Conservation (phyloP, 2,329 filamentous ascomycete species). For the Aspergillus sp. region DNA sequence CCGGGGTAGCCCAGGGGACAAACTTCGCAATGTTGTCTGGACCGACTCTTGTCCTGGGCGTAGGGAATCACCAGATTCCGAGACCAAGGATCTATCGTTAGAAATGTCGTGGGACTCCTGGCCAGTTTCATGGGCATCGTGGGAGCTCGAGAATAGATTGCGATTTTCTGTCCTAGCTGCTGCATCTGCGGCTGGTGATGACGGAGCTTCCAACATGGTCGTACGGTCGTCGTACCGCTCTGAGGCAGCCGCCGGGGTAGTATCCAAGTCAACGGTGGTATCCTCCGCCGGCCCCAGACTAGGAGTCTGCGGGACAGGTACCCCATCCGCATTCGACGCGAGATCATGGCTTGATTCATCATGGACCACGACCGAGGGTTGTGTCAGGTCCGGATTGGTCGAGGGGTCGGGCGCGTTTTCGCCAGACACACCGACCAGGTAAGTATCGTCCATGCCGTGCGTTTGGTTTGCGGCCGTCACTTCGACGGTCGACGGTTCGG, state of each 20-base stretch:
- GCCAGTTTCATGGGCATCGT: conserved; percentile 18
- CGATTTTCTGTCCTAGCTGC: conserved; percentile 40
- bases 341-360: conserved; percentile 22
- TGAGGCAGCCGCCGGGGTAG: conserved; percentile 13
- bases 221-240: conserved; percentile 30
- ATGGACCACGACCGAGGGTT: conserved; percentile 24
- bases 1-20: conserved; percentile 25
- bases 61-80: conserved; percentile 21
- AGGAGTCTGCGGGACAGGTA: conserved; percentile 19
- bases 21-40: conserved; percentile 23
- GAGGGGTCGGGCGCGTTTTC: conserved; percentile 16
- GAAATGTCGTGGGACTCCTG: conserved; percentile 21
- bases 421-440: conserved; percentile 37
- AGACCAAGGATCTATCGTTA: conserved; percentile 19
- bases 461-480: conserved; percentile 26
- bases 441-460: conserved; percentile 43
- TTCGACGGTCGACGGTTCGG: conserved; percentile 50
- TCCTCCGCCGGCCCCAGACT: conserved; percentile 15
- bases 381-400: conserved; percentile 18
- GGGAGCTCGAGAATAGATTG: conserved; percentile 31
- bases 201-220: conserved; percentile 41
- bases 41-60: conserved; percentile 26
- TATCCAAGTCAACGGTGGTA: conserved; percentile 17
- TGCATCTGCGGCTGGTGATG: conserved; percentile 45
- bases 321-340: conserved; percentile 14